phyloP scores from a whole-genome alignment of 371 early-diverging fungal species.

The Chytridiales sp. region DNA sequence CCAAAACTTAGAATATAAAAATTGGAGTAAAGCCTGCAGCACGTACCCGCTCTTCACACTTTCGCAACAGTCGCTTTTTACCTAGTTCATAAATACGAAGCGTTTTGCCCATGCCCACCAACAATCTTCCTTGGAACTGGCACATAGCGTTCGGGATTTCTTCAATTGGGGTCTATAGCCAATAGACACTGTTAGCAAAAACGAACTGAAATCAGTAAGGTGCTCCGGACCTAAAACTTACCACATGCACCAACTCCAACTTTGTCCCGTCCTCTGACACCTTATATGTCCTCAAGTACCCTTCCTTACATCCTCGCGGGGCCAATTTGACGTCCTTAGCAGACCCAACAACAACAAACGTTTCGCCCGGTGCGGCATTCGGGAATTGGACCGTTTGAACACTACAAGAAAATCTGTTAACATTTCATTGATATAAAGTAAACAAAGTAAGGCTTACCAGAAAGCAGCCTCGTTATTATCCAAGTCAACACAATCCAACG shows the following conservation, averaged over 20 bases:
- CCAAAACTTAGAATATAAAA: background rate
- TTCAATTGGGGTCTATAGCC: conserved; percentile 71
- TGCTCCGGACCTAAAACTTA: conserved; percentile 14
- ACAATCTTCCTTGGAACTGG: conserved; percentile 84
- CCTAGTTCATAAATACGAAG: conserved; percentile 93
- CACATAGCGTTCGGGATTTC: conserved; percentile 81
- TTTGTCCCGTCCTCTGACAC: conserved; percentile 59
- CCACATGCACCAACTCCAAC: conserved; percentile 78
- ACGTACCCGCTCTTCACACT: conserved; percentile 76
- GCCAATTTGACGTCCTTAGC: conserved; percentile 68
- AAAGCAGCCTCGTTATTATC: conserved; percentile 89
- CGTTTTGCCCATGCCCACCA: conserved; percentile 85
- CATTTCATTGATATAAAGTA: conserved; percentile 6
- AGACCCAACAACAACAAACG: conserved; percentile 84
- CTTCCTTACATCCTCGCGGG: conserved; percentile 70
- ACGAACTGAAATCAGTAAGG: background rate
- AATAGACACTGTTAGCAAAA: background rate
- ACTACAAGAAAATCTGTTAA: conserved; percentile 45
- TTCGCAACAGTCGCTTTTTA: conserved; percentile 84
- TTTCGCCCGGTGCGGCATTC: conserved; percentile 51
- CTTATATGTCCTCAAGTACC: conserved; percentile 75
- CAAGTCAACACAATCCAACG: conserved; percentile 68
- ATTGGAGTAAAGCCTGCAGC: background rate
- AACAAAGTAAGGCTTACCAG: conserved; percentile 30
- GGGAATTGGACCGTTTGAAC: conserved; percentile 71